Conservation (phyloP, 164 flowering plant species). For the Vitis rupestris region DNA sequence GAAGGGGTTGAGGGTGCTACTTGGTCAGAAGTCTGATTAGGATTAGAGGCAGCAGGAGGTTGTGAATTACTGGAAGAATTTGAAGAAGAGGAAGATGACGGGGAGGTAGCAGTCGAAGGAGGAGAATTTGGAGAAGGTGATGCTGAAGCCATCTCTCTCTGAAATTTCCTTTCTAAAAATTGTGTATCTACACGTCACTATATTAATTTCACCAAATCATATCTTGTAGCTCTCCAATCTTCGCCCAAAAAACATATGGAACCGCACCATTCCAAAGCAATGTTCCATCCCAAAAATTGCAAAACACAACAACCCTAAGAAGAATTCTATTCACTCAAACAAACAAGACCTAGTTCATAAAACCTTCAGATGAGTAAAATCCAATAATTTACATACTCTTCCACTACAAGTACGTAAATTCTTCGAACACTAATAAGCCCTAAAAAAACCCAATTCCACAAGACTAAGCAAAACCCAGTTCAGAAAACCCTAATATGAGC, state of each 20-base stretch:
- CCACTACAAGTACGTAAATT: neutral
- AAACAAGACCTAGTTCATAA: neutral
- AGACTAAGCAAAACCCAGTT: constrained; percentile 4
- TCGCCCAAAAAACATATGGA: neutral
- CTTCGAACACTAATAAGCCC: neutral
- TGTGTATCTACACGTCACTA: neutral
- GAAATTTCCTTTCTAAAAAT: neutral
- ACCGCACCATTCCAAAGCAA: neutral
- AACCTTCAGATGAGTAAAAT: no score
- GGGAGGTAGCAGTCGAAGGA: constrained; percentile 25
- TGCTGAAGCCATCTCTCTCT: constrained; percentile 19
- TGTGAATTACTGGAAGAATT: constrained; percentile 13
- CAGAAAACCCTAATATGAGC: constrained; percentile 1
- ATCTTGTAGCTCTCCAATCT: neutral
- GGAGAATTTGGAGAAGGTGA: constrained; percentile 20
- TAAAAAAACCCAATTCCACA: neutral
- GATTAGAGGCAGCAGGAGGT: constrained; percentile 13
- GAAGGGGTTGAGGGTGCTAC: constrained; percentile 10
- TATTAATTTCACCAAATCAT: constrained; percentile 8
- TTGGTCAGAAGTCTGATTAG: constrained; percentile 17
- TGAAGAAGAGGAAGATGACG: constrained; percentile 2
- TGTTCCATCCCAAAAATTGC: neutral
- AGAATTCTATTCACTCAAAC: no score
- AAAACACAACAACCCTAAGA: no score
- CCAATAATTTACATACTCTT: neutral